Conservation (phyloP, 306 rosid genomes). For the Cyamopsis tetragonoloba region DNA sequence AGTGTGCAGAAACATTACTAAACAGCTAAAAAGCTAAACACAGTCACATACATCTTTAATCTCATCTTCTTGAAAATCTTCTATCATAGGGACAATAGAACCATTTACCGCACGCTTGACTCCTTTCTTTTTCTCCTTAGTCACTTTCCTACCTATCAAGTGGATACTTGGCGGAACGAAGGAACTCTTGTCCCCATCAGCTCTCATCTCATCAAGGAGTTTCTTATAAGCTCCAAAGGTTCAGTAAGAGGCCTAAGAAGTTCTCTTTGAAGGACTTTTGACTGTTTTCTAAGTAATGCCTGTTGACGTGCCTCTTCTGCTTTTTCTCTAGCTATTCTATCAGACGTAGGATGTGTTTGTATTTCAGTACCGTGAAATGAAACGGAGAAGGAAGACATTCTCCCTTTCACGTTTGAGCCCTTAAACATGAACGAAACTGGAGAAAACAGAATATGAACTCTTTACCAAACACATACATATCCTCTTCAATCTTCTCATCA, state of each 20-base stretch:
- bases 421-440: too few species aligned
- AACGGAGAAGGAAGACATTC: too few species aligned
- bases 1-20: neutral
- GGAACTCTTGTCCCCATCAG: too few species aligned
- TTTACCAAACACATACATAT: too few species aligned
- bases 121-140: constrained; percentile 71
- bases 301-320: constrained; percentile 80
- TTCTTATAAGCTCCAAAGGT: constrained; percentile 69
- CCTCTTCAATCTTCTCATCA: constrained; percentile 79
- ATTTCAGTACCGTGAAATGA: too few species aligned
- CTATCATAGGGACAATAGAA: constrained; percentile 58
- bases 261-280: constrained; percentile 88
- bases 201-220: constrained; percentile 71
- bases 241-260: constrained; percentile 87
- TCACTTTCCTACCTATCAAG: constrained; percentile 53
- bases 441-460: too few species aligned
- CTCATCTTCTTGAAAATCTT: constrained; percentile 74
- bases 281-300: constrained; percentile 80
- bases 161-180: constrained; percentile 77
- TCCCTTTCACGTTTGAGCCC: too few species aligned
- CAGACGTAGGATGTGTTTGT: too few species aligned
- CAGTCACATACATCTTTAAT: constrained; percentile 63
- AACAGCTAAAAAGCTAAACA: too few species aligned
- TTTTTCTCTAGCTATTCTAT: constrained; percentile 71
- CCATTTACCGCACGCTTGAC: constrained; percentile 44